phyloP scores from a whole-genome alignment of 2,329 filamentous ascomycete genomes.

The Exophiala bonariae region DNA sequence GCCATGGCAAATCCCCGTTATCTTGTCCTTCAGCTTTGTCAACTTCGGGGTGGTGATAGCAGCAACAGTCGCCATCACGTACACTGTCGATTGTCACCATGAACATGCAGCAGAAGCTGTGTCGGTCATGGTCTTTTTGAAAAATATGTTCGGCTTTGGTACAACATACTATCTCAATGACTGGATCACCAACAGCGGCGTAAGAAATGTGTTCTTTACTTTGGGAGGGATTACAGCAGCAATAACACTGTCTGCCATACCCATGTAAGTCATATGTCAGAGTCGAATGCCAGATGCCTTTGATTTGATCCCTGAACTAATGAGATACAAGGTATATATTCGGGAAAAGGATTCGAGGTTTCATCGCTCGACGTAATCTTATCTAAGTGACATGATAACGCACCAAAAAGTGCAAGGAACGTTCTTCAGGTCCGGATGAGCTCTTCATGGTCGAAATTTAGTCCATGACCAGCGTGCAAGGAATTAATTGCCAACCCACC shows the following conservation, averaged over 20 bases:
- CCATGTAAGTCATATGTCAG: slow-evolving; percentile 1
- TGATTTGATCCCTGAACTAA: background rate
- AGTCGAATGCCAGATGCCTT: background rate
- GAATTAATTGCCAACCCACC: no score
- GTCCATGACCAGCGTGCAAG: no score
- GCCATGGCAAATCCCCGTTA: slow-evolving; percentile 2
- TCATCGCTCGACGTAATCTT: background rate
- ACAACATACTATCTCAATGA: background rate
- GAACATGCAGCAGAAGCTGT: slow-evolving; percentile 1
- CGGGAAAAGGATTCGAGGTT: background rate
- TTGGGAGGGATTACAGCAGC: background rate
- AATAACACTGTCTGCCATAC: background rate
- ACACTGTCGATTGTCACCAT: slow-evolving; percentile 2
- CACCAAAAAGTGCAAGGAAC: no score
- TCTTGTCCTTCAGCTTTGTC: slow-evolving; percentile 1
- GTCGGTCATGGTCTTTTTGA: slow-evolving; percentile 2
- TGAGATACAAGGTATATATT: background rate
- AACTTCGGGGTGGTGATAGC: background rate
- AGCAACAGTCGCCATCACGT: background rate
- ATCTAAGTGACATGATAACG: no score
- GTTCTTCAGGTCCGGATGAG: no score
- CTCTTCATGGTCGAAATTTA: no score
- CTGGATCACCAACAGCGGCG: background rate
- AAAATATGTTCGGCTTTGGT: background rate
- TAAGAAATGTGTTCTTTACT: slow-evolving; percentile 1